A percentile compares a stretch with the other conserved stretches of the same genome.
Conservation (phyloP, 2,329 filamentous ascomycete species). For the Akanthomyces dipterigenus region DNA sequence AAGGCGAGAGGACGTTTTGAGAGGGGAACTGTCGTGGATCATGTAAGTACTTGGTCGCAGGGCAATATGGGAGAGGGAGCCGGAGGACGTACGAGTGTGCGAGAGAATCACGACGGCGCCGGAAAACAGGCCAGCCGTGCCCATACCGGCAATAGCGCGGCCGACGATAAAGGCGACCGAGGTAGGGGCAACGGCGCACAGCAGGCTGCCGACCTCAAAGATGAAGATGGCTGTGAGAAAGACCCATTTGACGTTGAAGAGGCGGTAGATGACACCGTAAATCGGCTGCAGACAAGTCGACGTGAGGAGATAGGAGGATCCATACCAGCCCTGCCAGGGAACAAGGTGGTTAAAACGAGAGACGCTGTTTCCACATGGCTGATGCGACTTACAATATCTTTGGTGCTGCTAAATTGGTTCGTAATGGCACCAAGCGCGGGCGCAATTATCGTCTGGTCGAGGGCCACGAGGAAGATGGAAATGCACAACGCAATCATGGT, state of each 20-base stretch:
- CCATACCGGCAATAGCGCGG: conserved; percentile 44
- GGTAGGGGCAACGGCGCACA: conserved; percentile 37
- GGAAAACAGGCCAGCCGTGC: conserved; percentile 44
- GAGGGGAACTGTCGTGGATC: conserved; percentile 45
- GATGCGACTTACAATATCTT: conserved; percentile 34
- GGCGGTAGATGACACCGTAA: conserved; percentile 43
- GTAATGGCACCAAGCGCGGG: conserved; percentile 48
- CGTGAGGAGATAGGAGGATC: conserved; percentile 41
- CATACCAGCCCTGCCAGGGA: conserved; percentile 40
- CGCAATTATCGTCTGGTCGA: conserved; percentile 47
- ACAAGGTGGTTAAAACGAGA: conserved; percentile 11
- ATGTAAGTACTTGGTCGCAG: conserved; percentile 10
- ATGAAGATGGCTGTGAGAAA: conserved; percentile 37
- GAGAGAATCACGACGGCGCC: conserved; percentile 43
- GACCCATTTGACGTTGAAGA: conserved; percentile 41
- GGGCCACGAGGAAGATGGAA: conserved; percentile 42
- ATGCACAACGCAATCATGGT: conserved; percentile 39
- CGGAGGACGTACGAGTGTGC: conserved; percentile 27
- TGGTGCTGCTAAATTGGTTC: conserved; percentile 34
- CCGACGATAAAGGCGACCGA: conserved; percentile 46
- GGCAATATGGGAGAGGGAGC: not conserved
- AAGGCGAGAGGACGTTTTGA: conserved; percentile 47
- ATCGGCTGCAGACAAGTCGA: conserved; percentile 43
- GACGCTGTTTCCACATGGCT: no score
- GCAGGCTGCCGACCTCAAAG: conserved; percentile 37